These are phyloP conservation scores for Saprolegnia parasitica DNA, from an alignment of 352 stramenopile species.

Conservation along the genomic window DNA sequence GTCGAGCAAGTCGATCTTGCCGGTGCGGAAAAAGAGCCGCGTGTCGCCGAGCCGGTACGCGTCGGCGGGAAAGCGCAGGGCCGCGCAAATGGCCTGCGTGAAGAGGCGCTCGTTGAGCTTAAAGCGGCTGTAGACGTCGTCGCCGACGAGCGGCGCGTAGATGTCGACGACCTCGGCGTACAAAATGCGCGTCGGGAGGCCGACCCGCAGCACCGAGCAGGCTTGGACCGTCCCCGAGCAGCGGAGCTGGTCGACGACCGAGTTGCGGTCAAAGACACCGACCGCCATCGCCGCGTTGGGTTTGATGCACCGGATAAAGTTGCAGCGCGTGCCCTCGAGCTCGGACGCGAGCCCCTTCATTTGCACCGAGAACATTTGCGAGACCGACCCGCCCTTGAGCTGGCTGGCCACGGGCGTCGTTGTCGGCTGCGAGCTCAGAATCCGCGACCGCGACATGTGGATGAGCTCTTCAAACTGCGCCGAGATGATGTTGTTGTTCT, in stretches of 20 bases:
- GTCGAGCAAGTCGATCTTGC: constrained; percentile 82
- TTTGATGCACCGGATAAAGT: constrained; percentile 40
- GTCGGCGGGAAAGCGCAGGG: constrained; percentile 65
- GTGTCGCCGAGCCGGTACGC: constrained; percentile 78
- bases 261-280: constrained; percentile 31
- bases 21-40: constrained; percentile 80
- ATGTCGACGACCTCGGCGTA: constrained; percentile 83
- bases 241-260: constrained; percentile 35
- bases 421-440: constrained; percentile 40
- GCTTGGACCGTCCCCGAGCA: constrained; percentile 38
- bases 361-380: constrained; percentile 34
- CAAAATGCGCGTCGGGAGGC: constrained; percentile 76
- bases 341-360: constrained; percentile 41
- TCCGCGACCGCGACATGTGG: constrained; percentile 16
- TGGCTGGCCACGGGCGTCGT: constrained; percentile 32
- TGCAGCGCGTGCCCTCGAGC: constrained; percentile 43
- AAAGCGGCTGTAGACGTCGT: constrained; percentile 53
- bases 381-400: constrained; percentile 29
- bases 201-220: constrained; percentile 75
- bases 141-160: constrained; percentile 63
- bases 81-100: constrained; percentile 74
- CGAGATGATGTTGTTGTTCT: constrained; percentile 39
- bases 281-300: constrained; percentile 31
- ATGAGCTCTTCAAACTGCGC: constrained; percentile 33
- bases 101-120: constrained; percentile 83